phyloP scores from a whole-genome alignment of 2,329 filamentous ascomycete species.

The Colletotrichum eremochloae region DNA sequence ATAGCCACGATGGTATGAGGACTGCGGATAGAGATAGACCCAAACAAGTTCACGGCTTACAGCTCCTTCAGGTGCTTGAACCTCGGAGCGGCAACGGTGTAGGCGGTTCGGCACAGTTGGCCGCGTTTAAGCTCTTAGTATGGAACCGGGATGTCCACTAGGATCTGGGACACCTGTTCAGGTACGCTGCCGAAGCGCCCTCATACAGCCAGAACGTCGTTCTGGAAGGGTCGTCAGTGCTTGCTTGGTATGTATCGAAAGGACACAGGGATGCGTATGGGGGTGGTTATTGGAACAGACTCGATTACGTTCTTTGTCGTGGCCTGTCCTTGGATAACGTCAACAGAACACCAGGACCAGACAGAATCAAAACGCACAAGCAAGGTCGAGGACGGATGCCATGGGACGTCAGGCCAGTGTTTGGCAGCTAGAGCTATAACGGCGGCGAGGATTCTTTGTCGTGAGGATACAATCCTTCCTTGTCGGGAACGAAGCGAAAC shows the following conservation, averaged over 20 bases:
- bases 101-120: constrained; percentile 2
- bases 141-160: not conserved
- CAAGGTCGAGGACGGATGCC: not conserved
- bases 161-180: not conserved
- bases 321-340: not conserved
- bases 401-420: no score
- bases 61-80: not conserved
- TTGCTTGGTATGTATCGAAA: not conserved
- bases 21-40: not conserved
- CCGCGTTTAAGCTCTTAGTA: not conserved
- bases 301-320: not conserved
- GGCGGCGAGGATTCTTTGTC: not conserved
- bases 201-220: not conserved
- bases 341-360: not conserved
- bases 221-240: not conserved
- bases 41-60: not conserved
- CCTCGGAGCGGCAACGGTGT: not conserved
- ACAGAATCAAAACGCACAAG: not conserved
- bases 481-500: not conserved
- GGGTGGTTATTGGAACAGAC: no score
- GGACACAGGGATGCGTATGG: not conserved
- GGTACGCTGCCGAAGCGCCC: not conserved
- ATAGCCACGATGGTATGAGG: not conserved
- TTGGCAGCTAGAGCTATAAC: no score
- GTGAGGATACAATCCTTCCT: no score